Conservation (phyloP, 1,284 basidiomycete species). For the Afroboletus lepidellus region DNA sequence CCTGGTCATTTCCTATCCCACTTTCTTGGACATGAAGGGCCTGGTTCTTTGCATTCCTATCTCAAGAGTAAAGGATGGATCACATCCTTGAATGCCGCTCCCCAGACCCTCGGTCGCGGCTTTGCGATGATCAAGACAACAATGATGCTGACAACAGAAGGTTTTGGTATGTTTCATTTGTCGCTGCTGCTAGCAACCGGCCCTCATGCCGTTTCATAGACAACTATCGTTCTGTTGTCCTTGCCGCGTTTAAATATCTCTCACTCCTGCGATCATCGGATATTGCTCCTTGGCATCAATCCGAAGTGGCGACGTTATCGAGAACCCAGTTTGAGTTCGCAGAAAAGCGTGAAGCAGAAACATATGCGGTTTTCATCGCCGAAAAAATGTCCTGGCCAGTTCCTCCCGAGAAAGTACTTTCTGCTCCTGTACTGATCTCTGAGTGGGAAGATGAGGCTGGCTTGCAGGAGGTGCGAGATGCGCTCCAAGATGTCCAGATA, state of each 20-base stretch:
- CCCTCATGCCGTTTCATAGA: conserved; percentile 34
- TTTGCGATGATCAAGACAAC: conserved; percentile 91
- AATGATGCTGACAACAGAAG: conserved; percentile 81
- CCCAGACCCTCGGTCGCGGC: conserved; percentile 73
- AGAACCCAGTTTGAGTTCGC: conserved; percentile 84
- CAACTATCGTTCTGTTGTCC: conserved; percentile 75
- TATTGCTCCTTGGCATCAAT: conserved; percentile 74
- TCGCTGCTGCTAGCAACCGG: conserved; percentile 3
- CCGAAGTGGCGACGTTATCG: conserved; percentile 76
- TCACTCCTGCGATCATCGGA: conserved; percentile 72
- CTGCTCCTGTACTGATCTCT: conserved; percentile 71
- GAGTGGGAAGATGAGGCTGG: conserved; percentile 69
- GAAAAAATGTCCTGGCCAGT: conserved; percentile 79
- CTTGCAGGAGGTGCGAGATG: conserved; percentile 58
- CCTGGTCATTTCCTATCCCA: conserved; percentile 83
- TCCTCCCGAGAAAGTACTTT: conserved; percentile 79
- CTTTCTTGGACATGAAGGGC: conserved; percentile 94
- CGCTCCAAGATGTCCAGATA: conserved; percentile 47
- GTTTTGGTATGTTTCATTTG: conserved; percentile 62
- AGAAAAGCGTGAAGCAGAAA: conserved; percentile 80
- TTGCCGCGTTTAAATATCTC: conserved; percentile 86
- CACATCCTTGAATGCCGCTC: conserved; percentile 74
- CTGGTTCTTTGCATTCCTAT: conserved; percentile 90
- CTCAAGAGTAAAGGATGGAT: conserved; percentile 93
- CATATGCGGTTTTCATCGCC: conserved; percentile 79